Evolutionary conservation across 768 basidiomycete genomes (phyloP).

Genomic region (Lactarius sp.): DNA sequence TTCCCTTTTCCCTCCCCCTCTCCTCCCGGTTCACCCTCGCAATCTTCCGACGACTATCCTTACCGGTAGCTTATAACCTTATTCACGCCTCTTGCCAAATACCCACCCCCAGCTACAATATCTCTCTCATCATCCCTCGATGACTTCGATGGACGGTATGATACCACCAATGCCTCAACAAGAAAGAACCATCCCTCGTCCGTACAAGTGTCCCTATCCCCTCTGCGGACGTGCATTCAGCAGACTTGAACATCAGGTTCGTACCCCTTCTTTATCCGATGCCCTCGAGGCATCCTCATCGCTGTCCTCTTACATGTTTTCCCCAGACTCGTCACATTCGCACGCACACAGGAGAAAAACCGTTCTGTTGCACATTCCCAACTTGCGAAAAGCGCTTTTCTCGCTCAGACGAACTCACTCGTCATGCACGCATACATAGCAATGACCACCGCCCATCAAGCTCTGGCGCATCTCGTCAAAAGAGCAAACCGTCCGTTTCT

Average conservation of each 20-base stretch:
- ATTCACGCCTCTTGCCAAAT: not conserved
- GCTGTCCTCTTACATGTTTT: slow-evolving; percentile 1
- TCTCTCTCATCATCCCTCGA: not conserved
- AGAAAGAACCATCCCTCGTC: slow-evolving; percentile 43
- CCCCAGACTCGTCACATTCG: slow-evolving; percentile 92
- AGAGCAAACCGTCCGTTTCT: slow-evolving; percentile 12
- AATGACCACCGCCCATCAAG: slow-evolving; percentile 40
- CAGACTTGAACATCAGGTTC: slow-evolving; percentile 90
- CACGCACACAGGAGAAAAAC: slow-evolving; percentile 98
- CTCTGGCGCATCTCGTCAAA: slow-evolving; percentile 5
- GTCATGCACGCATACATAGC: slow-evolving; percentile 91
- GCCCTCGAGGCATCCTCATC: not conserved
- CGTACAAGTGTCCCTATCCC: slow-evolving; percentile 94
- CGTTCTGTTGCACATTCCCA: slow-evolving; percentile 86
- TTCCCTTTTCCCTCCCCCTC: not conserved
- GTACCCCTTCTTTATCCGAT: slow-evolving; percentile 27
- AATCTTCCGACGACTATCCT: slow-evolving; percentile 11
- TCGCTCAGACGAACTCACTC: slow-evolving; percentile 95
- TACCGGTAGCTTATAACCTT: slow-evolving; percentile 5
- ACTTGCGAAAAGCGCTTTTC: slow-evolving; percentile 99
- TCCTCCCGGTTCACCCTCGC: not conserved
- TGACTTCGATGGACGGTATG: not conserved
- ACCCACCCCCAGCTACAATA: not conserved
- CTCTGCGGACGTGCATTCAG: slow-evolving; percentile 95
- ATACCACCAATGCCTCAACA: not conserved